Conservation (phyloP, 371 early-diverging fungal species). For the Rhizoclosmatium hyalinum region DNA sequence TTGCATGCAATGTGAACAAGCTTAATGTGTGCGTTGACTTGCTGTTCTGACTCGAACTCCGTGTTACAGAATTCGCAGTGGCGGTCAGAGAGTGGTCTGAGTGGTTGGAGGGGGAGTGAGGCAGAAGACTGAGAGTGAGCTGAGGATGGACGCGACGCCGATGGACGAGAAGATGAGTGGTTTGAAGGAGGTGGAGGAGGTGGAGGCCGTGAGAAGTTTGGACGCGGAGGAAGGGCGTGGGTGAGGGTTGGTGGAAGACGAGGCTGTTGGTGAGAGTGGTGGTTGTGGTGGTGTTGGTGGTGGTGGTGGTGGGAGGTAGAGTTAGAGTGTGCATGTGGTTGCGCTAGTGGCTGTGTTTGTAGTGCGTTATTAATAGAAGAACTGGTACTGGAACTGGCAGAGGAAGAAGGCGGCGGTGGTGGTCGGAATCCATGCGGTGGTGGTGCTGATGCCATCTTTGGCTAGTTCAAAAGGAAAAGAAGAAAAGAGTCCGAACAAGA, state of each 20-base stretch:
- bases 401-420: constrained; percentile 17
- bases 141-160: neutral
- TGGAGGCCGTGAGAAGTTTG: neutral
- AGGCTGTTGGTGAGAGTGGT: neutral
- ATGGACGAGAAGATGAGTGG: neutral
- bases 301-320: neutral
- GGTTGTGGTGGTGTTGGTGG: neutral
- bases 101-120: neutral
- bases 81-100: neutral
- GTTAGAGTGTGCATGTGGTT: neutral
- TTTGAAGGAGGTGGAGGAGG: neutral
- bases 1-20: constrained; percentile 13
- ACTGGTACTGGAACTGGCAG: neutral
- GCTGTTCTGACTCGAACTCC: constrained; percentile 7
- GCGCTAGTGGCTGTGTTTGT: neutral
- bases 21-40: constrained; percentile 5
- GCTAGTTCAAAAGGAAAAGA: neutral
- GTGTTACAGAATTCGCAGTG: neutral
- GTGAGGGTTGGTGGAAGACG: neutral
- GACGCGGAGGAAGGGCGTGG: constrained; percentile 4
- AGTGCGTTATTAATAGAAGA: too few species aligned
- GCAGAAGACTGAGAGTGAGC: neutral
- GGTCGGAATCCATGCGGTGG: constrained; percentile 22
- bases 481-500: neutral
- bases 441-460: neutral